phyloP scores from a whole-genome alignment of 495 filamentous ascomycete species.

The Schizothecium vesticola region DNA sequence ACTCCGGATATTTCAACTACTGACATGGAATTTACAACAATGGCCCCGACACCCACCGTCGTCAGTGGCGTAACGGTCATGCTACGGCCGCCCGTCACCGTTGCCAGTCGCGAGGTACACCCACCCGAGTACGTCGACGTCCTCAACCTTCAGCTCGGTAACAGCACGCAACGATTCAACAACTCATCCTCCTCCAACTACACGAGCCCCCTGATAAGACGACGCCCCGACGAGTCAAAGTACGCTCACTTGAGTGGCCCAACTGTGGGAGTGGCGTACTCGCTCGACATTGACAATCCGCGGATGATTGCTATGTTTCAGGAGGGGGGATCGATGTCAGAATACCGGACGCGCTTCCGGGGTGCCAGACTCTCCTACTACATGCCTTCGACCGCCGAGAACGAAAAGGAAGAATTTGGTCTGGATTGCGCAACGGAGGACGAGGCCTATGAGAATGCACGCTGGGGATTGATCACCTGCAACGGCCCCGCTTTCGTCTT shows the following conservation, averaged over 20 bases:
- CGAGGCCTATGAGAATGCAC: no score
- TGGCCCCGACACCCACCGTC: background rate
- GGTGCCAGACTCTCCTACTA: background rate
- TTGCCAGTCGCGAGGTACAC: background rate
- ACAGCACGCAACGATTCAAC: background rate
- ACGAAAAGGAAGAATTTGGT: no score
- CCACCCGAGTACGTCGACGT: background rate
- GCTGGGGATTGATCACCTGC: slow-evolving; percentile 3
- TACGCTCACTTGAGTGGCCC: background rate
- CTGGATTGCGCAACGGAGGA: no score
- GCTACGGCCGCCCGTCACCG: background rate
- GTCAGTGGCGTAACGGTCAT: background rate
- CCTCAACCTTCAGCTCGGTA: background rate
- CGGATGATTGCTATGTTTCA: no score
- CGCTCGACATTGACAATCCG: no score
- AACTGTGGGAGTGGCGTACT: background rate
- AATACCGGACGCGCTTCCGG: no score
- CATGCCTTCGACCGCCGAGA: background rate
- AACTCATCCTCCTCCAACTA: background rate
- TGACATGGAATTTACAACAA: background rate
- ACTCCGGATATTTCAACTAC: background rate
- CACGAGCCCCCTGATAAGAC: background rate
- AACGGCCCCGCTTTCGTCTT: slow-evolving; percentile 2
- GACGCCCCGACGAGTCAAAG: background rate
- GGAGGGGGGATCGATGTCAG: no score